A percentile compares a stretch with the other conserved stretches of the same genome.
Evolutionary conservation across 768 basidiomycete genomes (phyloP).

Genomic region (Boletus subcaerulescens): DNA sequence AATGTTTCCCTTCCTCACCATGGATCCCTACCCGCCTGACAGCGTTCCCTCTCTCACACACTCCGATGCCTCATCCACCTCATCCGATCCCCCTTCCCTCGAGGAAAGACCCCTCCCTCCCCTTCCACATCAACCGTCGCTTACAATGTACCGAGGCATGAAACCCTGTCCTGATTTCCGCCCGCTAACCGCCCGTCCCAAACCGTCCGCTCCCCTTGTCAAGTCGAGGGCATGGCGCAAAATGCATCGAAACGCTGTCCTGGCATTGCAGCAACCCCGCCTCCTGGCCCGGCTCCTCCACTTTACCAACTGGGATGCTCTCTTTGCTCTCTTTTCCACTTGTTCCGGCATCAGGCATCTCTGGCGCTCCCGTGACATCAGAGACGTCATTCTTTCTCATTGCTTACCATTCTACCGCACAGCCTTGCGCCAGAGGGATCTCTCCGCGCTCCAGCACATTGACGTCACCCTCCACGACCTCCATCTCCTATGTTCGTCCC

Average conservation of each 20-base stretch:
- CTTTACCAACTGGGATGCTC: conserved; percentile 37
- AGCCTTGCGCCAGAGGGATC: conserved; percentile 41
- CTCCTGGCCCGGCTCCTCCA: conserved; percentile 34
- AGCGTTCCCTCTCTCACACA: conserved; percentile 28
- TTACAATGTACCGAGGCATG: too few species aligned
- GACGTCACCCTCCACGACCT: conserved; percentile 57
- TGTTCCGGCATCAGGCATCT: conserved; percentile 34
- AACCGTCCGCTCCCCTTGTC: background rate
- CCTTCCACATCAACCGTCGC: background rate
- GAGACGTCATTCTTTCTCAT: conserved; percentile 39
- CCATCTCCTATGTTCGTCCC: conserved; percentile 59
- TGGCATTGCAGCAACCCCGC: conserved; percentile 33
- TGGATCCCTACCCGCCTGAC: conserved; percentile 17
- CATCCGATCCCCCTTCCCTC: conserved; percentile 17
- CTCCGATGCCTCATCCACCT: conserved; percentile 25
- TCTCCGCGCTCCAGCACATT: conserved; percentile 42
- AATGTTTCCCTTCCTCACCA: conserved; percentile 18
- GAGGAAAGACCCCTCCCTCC: conserved; percentile 22
- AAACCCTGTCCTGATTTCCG: too few species aligned
- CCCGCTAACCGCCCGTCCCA: background rate
- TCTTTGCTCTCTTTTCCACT: conserved; percentile 38
- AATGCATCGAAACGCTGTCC: conserved; percentile 26
- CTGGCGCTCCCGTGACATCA: conserved; percentile 31
- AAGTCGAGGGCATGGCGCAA: conserved; percentile 25
- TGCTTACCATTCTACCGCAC: conserved; percentile 59